Conservation (phyloP, 2,329 filamentous ascomycete genomes). For the Zymoseptoria passerinii region DNA sequence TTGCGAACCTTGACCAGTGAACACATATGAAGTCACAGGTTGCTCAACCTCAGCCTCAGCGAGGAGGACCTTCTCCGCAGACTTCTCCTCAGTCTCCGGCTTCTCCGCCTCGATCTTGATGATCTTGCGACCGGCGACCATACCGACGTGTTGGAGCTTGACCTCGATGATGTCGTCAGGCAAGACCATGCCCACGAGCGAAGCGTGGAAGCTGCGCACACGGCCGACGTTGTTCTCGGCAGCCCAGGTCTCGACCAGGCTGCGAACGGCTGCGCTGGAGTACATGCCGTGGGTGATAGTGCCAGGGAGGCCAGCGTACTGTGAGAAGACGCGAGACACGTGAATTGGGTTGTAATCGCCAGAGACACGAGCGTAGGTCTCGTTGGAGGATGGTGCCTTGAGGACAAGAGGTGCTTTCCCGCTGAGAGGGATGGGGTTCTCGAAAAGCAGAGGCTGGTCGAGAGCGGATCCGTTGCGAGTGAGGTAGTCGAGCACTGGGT, state of each 20-base stretch:
- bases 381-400: conserved; percentile 89
- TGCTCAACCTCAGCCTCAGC: conserved; percentile 97
- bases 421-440: conserved; percentile 91
- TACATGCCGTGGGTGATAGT: conserved; percentile 99
- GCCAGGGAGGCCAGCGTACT: conserved; percentile 88
- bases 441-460: conserved; percentile 93
- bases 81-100: conserved; percentile 88
- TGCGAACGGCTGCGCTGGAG: conserved; percentile 91
- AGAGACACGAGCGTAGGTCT: conserved; percentile 94
- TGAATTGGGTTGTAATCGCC: conserved; percentile 99
- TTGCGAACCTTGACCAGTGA: conserved; percentile 96
- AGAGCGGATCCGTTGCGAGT: conserved; percentile 84
- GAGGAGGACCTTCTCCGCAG: conserved; percentile 64
- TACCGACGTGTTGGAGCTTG: conserved; percentile 91
- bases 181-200: conserved; percentile 95
- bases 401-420: conserved; percentile 83
- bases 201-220: conserved; percentile 94
- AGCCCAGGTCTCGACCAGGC: conserved; percentile 95
- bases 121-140: conserved; percentile 97
- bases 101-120: conserved; percentile 97
- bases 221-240: conserved; percentile 97
- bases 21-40: conserved; percentile 91
- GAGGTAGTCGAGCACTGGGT: conserved; percentile 94
- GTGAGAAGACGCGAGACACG: conserved; percentile 92
- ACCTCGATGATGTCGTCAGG: conserved; percentile 94